A percentile compares a stretch with the other conserved stretches of the same genome.
These are phyloP conservation scores for Fusarium sp. DNA, from an alignment of 2,329 filamentous ascomycete genomes.

Conservation along the genomic window DNA sequence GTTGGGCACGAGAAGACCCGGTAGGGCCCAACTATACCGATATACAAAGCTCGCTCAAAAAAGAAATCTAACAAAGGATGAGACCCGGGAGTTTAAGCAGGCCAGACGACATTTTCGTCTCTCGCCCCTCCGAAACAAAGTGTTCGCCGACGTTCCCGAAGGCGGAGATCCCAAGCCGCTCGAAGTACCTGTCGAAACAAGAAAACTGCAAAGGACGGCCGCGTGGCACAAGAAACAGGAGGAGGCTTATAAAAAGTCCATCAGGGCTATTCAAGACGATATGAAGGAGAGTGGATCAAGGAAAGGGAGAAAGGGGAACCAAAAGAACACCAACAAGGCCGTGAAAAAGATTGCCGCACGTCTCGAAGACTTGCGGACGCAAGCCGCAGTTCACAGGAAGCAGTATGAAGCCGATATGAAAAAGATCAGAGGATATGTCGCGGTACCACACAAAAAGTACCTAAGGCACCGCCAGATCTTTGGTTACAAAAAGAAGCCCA, in stretches of 20 bases:
- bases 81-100: slow-evolving; percentile 50
- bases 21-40: slow-evolving; percentile 49
- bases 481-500: slow-evolving; percentile 40
- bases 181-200: slow-evolving; percentile 37
- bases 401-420: slow-evolving; percentile 45
- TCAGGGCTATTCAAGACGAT: slow-evolving; percentile 30
- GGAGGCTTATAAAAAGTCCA: slow-evolving; percentile 45
- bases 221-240: slow-evolving; percentile 49
- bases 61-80: slow-evolving; percentile 48
- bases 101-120: slow-evolving; percentile 49
- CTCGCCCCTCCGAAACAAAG: slow-evolving; percentile 44
- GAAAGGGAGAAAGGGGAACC: not conserved
- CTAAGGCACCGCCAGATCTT: slow-evolving; percentile 47
- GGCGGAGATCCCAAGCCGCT: slow-evolving; percentile 32
- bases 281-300: not conserved
- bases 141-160: slow-evolving; percentile 35
- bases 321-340: not conserved
- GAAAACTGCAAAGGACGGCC: slow-evolving; percentile 44
- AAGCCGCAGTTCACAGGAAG: slow-evolving; percentile 43
- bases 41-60: slow-evolving; percentile 48
- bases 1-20: slow-evolving; percentile 49
- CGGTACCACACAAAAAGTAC: slow-evolving; percentile 46
- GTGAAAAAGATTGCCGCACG: slow-evolving; percentile 19
- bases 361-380: slow-evolving; percentile 41
- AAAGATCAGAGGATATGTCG: slow-evolving; percentile 44